Evolutionary conservation across 2,329 filamentous ascomycete genomes (phyloP).

Genomic region (Colletotrichum sp.): DNA sequence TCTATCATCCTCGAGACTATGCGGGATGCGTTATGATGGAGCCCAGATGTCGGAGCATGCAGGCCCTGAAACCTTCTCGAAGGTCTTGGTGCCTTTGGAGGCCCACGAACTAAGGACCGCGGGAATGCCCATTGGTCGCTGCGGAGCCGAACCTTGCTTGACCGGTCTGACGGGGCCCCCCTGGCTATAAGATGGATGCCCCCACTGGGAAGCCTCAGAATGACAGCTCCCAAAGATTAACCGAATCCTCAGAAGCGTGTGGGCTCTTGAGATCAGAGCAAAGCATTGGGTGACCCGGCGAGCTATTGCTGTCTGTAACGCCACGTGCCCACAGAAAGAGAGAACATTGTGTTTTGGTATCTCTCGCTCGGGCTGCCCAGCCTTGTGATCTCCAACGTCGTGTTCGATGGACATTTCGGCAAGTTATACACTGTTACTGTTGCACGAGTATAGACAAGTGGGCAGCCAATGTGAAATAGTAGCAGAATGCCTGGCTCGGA

Average conservation of each 20-base stretch:
- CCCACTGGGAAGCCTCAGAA: constrained; percentile 14
- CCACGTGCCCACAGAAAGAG: constrained; percentile 9
- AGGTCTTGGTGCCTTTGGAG: constrained; percentile 8
- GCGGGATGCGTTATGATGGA: constrained; percentile 11
- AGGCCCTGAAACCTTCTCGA: constrained; percentile 25
- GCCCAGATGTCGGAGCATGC: background rate
- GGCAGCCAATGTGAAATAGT: background rate
- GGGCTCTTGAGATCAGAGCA: background rate
- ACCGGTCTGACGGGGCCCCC: background rate
- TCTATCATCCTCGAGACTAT: constrained; percentile 16
- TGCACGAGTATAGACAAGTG: background rate
- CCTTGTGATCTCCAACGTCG: background rate
- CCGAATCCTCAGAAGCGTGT: constrained; percentile 4
- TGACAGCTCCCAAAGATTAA: constrained; percentile 8
- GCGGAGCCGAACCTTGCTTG: background rate
- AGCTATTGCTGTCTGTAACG: background rate
- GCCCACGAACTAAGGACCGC: constrained; percentile 14
- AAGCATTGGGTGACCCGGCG: background rate
- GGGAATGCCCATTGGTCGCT: constrained; percentile 21
- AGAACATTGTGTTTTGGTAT: background rate
- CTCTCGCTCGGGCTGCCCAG: background rate
- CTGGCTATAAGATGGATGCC: background rate
- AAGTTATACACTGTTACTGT: background rate
- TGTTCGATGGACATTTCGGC: background rate
- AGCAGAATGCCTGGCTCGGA: background rate